Evolutionary conservation across 345 rosid species (phyloP), one percentile per base, ranked within the genome.

Genomic region (Nasturtium officinale): DNA sequence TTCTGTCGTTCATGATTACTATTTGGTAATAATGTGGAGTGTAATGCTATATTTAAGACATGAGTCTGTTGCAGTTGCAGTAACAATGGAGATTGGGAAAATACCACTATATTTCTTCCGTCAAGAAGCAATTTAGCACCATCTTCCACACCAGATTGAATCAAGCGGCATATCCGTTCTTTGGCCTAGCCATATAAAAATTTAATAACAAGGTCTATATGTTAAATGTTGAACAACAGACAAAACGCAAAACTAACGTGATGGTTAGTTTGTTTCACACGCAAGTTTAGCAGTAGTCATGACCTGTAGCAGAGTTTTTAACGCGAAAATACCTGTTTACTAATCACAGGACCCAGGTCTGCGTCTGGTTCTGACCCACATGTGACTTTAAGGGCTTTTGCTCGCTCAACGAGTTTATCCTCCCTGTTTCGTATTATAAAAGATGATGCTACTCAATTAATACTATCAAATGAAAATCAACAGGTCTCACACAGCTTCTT

Each of bases 261-360:
- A 23, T n/a, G n/a, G n/a, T n/a, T n/a, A n/a, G n/a, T n/a, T 43
- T 28, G 13, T 29, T 35, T 4, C 59, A 16, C 67, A 12, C 2
- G 4, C 12, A 32, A 46, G 55, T 58, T 58, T 26, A 48, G 51
- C 29, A 47, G 21, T 61, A 35, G 21, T 12, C 13, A 51, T 16
- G 60, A 8, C 10, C 0, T 42, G 38, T 32, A 29, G 23, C 46
- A 54, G 48, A 42, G 42, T 28, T 29, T 5, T 46, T 28, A 12
- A 10, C 23, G 1, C 0, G 5, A n/a, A 47, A 65, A 23, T 73
- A 91, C 97, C 90, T 91, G 87, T 69, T 86, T 95, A 76, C 96
- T 95, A 67, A 95, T 95, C 5, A 95, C 91, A 53, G 99, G 99
- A 72, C 99, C 97, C 6, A 95, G 89, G 81, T 95, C 97, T 55